A percentile compares a stretch with the other conserved stretches of the same genome.
phyloP scores from a whole-genome alignment of 306 rosid species.

The Gynostemma pentaphyllum region DNA sequence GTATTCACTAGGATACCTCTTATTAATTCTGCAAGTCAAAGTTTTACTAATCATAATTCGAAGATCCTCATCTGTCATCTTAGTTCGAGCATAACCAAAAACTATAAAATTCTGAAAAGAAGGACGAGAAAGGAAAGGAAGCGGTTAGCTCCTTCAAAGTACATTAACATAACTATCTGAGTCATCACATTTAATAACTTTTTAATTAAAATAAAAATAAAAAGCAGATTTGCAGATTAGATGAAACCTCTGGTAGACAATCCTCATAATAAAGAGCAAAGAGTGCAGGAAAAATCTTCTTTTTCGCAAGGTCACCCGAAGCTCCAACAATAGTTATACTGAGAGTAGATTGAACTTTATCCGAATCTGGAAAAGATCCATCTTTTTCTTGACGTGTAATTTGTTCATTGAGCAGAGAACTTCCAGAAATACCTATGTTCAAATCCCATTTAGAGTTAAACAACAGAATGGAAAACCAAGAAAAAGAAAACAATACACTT shows the following conservation, averaged over 20 bases:
- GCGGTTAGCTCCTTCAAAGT: constrained; percentile 7
- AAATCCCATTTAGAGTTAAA: constrained; percentile 16
- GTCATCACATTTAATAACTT: neutral
- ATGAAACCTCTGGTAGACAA: constrained; percentile 68
- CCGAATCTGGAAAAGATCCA: constrained; percentile 32
- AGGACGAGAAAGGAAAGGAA: constrained; percentile 4
- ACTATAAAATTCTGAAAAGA: constrained; percentile 59
- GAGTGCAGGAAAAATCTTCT: constrained; percentile 96
- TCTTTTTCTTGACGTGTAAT: constrained; percentile 22
- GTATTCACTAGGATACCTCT: constrained; percentile 37
- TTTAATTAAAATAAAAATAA: neutral
- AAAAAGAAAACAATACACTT: constrained; percentile 1
- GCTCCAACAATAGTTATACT: constrained; percentile 92
- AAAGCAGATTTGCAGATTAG: neutral
- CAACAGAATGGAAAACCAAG: constrained; percentile 5
- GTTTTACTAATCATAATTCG: constrained; percentile 74
- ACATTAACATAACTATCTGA: constrained; percentile 5
- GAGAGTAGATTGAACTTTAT: constrained; percentile 39
- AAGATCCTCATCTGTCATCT: constrained; percentile 69
- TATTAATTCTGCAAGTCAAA: constrained; percentile 83
- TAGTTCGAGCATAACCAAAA: constrained; percentile 77
- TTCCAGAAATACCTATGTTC: constrained; percentile 42
- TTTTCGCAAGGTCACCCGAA: constrained; percentile 95
- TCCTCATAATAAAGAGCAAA: constrained; percentile 90
- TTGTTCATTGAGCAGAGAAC: constrained; percentile 36